These are phyloP conservation scores for Globisporangium abappressorium DNA, from an alignment of 352 stramenopile species.

Conservation along the genomic window DNA sequence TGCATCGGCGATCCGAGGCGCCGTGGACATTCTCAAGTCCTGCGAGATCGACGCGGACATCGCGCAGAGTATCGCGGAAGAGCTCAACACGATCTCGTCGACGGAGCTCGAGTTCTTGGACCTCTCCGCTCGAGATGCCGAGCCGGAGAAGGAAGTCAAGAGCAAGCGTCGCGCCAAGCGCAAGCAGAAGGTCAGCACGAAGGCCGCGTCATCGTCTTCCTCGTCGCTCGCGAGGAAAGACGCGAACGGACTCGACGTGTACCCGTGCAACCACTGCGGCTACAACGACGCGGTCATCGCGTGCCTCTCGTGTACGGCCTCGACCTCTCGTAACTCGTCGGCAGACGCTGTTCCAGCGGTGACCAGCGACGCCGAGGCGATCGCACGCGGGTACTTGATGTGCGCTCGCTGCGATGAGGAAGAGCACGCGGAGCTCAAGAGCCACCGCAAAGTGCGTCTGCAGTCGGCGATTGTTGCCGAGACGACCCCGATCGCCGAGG, in stretches of 20 bases:
- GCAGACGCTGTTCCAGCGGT: conserved; percentile 30
- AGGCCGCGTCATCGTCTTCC: neutral
- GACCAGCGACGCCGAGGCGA: conserved; percentile 48
- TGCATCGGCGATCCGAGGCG: conserved; percentile 55
- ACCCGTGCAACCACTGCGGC: conserved; percentile 73
- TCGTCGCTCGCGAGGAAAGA: conserved; percentile 11
- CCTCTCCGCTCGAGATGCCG: neutral
- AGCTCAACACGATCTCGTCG: conserved; percentile 43
- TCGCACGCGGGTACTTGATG: conserved; percentile 62
- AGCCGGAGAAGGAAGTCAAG: conserved; percentile 23
- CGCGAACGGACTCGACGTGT: conserved; percentile 16
- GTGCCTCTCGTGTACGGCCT: conserved; percentile 58
- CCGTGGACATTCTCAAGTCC: conserved; percentile 63
- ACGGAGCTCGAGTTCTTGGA: conserved; percentile 34
- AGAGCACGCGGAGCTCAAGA: conserved; percentile 60
- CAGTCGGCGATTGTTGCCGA: conserved; percentile 28
- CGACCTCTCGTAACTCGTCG: conserved; percentile 14
- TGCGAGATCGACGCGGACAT: conserved; percentile 55
- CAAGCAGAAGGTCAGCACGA: conserved; percentile 48
- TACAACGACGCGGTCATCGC: conserved; percentile 54
- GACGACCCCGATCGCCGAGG: conserved; percentile 24
- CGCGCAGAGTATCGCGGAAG: conserved; percentile 57
- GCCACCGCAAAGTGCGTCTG: conserved; percentile 52
- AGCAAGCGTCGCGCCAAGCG: conserved; percentile 44
- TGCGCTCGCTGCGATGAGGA: conserved; percentile 69